phyloP scores from a whole-genome alignment of 768 basidiomycete genomes.

The Leccinum rimulosum region DNA sequence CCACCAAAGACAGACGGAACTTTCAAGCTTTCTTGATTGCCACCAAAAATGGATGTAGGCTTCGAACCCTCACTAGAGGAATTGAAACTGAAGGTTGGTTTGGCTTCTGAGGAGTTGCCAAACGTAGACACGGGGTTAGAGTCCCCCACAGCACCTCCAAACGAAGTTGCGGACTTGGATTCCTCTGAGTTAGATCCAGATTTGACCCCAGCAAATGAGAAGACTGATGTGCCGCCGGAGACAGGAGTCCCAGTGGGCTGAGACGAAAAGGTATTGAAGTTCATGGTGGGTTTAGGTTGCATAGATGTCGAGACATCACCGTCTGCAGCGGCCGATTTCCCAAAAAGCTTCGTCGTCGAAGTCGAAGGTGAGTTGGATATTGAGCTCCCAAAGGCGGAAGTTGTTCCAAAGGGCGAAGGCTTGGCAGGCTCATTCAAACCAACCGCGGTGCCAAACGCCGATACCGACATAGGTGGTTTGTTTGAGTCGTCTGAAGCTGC shows the following conservation, averaged over 20 bases:
- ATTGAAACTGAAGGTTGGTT: slow-evolving; percentile 15
- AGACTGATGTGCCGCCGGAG: slow-evolving; percentile 9
- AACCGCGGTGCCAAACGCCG: slow-evolving; percentile 11
- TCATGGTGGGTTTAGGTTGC: slow-evolving; percentile 17
- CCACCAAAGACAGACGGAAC: slow-evolving; percentile 5
- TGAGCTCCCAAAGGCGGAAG: slow-evolving; percentile 24
- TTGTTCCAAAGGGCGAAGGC: slow-evolving; percentile 17
- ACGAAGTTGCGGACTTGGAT: slow-evolving; percentile 16
- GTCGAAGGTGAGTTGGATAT: slow-evolving; percentile 12
- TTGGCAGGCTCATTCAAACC: slow-evolving; percentile 25
- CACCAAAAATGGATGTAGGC: slow-evolving; percentile 11
- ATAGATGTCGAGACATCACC: slow-evolving; percentile 22
- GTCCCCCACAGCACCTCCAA: slow-evolving; percentile 11
- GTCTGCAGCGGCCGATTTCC: slow-evolving; percentile 12
- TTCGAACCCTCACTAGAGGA: slow-evolving; percentile 13
- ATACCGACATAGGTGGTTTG: slow-evolving; percentile 25
- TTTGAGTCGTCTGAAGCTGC: slow-evolving; percentile 22
- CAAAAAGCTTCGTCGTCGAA: slow-evolving; percentile 13
- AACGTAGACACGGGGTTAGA: slow-evolving; percentile 3
- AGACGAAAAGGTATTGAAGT: slow-evolving; percentile 17
- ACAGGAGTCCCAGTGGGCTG: slow-evolving; percentile 18
- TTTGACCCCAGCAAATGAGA: slow-evolving; percentile 21
- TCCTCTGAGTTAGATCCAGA: slow-evolving; percentile 18
- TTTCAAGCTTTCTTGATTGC: slow-evolving; percentile 4
- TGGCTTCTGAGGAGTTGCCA: slow-evolving; percentile 8